phyloP scores from a whole-genome alignment of 352 stramenopile genomes.

The Phytophthora cryptogea region DNA sequence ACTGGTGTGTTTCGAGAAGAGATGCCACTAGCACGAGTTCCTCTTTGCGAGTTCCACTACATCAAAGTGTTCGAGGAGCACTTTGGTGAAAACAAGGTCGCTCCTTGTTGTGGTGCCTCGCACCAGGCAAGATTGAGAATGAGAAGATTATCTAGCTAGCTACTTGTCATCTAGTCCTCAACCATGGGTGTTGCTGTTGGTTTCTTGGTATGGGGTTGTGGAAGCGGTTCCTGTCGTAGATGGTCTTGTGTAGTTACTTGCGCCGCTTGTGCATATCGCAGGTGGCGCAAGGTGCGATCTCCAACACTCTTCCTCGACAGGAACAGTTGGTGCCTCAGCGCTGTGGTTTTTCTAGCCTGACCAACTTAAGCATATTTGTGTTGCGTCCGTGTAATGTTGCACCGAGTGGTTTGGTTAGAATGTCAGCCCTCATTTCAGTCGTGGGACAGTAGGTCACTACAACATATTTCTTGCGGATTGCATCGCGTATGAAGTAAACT shows the following conservation, averaged over 20 bases:
- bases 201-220: not conserved
- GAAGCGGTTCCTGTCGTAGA: not conserved
- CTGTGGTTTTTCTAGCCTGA: not conserved
- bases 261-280: not conserved
- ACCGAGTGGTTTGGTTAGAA: constrained; percentile 5
- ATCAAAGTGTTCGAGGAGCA: not conserved
- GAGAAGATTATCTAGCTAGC: not conserved
- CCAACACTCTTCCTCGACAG: constrained; percentile 8
- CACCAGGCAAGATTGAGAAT: constrained; percentile 1
- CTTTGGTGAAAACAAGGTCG: not conserved
- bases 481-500: constrained; percentile 21
- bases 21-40: constrained; percentile 5
- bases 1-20: not conserved
- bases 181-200: not conserved
- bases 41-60: no score
- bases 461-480: not conserved
- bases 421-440: constrained; percentile 4
- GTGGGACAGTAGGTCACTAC: constrained; percentile 6
- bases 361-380: not conserved
- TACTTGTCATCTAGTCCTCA: not conserved
- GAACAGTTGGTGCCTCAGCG: not conserved
- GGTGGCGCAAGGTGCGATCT: constrained; percentile 2
- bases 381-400: not conserved
- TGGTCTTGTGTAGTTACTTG: not conserved
- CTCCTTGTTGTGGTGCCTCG: constrained; percentile 5